Evolutionary conservation across 2,329 filamentous ascomycete genomes (phyloP), one percentile per base, ranked within the genome.

Genomic region (Trichoderma sp.): DNA sequence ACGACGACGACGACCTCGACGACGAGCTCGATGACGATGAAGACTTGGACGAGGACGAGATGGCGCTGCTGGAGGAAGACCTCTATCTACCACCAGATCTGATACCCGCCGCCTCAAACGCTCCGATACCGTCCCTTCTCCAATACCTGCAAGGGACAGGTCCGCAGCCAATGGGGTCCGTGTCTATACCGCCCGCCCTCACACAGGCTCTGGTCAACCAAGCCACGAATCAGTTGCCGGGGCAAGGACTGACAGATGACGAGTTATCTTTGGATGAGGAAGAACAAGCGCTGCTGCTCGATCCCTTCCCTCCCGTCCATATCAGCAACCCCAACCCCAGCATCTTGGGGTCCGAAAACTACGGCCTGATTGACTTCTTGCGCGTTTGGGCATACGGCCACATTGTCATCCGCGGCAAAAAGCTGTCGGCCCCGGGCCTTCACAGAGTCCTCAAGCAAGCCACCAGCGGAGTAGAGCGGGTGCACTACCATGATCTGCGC

Each of bases 331-430:
- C 74, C 5, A 78, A 76, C 50, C 75, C 75, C 47, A 71, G 70
- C 28, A 74, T 78, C 17, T 76, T 85, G 34, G 79, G 79, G 10
- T 81, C 82, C 14, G 77, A 78, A 62, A 88, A 88, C 69, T 75
- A 79, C 43, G 78, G 79, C 51, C 74, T 85, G 30, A 68, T 77
- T 34, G 78, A 83, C 44, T 86, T 87, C 68, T 75, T 87, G 39
- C 75, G 78, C 44, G 71, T 76, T 43, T 87, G 85, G 85, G 76
- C 78, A 24, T 73, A 75, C 58, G 61, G 65, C 21, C 57, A 67
- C 39, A 39, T 64, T 17, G 19, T 45, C 34, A 24, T 39, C n/a
- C 26, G 39, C 24, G 43, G 30, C 44, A 17, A 34, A 19, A 44
- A 72, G 71, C 45, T 72, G 71, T 30, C 56, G 72, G 68, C 68